Evolutionary conservation across 352 stramenopile genomes (phyloP).

Genomic region (Phytophthora fragariae): DNA sequence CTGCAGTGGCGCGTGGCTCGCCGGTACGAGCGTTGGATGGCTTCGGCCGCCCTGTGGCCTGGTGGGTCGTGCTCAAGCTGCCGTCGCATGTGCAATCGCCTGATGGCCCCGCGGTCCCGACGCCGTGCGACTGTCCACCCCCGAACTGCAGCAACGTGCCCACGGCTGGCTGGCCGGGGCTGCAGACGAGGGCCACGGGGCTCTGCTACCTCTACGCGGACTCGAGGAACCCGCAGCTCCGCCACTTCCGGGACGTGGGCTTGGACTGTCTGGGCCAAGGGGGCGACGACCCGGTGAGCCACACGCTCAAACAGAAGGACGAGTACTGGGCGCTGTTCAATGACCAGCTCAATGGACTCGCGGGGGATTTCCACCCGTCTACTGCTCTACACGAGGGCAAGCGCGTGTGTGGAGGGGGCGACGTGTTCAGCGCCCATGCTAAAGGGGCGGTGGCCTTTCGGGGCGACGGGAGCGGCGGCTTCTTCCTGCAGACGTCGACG

Average conservation of each 20-base stretch:
- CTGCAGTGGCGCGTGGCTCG: background rate
- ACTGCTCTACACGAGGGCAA: constrained; percentile 8
- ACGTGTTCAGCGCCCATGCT: constrained; percentile 75
- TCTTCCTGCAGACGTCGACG: constrained; percentile 82
- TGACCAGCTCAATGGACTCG: constrained; percentile 80
- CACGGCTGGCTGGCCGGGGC: constrained; percentile 42
- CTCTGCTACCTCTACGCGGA: constrained; percentile 88
- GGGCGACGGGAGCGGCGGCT: constrained; percentile 49
- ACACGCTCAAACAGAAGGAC: constrained; percentile 66
- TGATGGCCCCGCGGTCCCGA: constrained; percentile 36
- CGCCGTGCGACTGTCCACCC: constrained; percentile 71
- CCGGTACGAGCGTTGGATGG: constrained; percentile 68
- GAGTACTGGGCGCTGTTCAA: constrained; percentile 83
- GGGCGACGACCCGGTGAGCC: constrained; percentile 75
- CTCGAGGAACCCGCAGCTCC: constrained; percentile 52
- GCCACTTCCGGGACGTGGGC: constrained; percentile 71
- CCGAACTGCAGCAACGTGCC: constrained; percentile 64
- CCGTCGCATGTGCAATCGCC: constrained; percentile 51
- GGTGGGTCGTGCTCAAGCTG: constrained; percentile 84
- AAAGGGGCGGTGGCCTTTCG: constrained; percentile 74
- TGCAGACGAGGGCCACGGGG: constrained; percentile 46
- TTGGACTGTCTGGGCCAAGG: constrained; percentile 85
- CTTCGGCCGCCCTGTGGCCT: constrained; percentile 62
- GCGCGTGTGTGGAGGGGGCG: constrained; percentile 53
- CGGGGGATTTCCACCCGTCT: constrained; percentile 33